Base-by-base conservation (phyloP, 2,329 filamentous ascomycete species). In the Claviceps fusiformis region DNA sequence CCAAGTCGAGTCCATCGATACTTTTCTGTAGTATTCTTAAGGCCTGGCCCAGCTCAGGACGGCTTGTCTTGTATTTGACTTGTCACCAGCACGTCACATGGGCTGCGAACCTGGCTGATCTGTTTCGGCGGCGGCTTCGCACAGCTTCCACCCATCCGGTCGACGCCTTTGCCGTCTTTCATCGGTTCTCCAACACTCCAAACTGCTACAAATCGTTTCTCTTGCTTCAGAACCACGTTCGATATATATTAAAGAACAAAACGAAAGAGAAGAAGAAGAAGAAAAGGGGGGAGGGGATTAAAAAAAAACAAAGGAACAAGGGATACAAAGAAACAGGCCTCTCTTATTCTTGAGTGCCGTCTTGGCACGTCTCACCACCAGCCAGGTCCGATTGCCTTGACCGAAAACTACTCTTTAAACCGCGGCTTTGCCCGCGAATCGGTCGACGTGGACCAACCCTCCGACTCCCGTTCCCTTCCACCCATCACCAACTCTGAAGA, bases 401-500 rank as follows among this genome's bases (percentile, higher is more conserved):
- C 54, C 19, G 43, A 31, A 50, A 41, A n/a, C 49, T 57, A 56
- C 58, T 43, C 33, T 31, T 17, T 31, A 15, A 43, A 63, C 69
- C 69, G 71, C 70, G 69, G 71, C 67, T 58, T 59, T n/a, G 61
- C 61, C 70, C 70, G 71, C 71, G 69, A 64, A 68, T 62, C 68
- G 66, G 65, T 63, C 70, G 70, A 69, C 63, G 69, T 73, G 71
- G 71, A 73, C 64, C 64, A 62, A 64, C 62, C 66, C 62, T 66
- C 63, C 61, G 61, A 63, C 62, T 58, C 68, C 60, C 64, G 61
- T 62, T 67, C 64, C 62, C 64, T 53, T 52, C 41, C 60, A 62
- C 63, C 65, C 65, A 61, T 63, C 56, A 59, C 64, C 62, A 61
- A 77, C 75, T 73, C 85, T 81, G 84, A 83, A 82, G 71, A 78